Base-by-base conservation (phyloP, 768 basidiomycete genomes). In the Leccinum aurantiacum region DNA sequence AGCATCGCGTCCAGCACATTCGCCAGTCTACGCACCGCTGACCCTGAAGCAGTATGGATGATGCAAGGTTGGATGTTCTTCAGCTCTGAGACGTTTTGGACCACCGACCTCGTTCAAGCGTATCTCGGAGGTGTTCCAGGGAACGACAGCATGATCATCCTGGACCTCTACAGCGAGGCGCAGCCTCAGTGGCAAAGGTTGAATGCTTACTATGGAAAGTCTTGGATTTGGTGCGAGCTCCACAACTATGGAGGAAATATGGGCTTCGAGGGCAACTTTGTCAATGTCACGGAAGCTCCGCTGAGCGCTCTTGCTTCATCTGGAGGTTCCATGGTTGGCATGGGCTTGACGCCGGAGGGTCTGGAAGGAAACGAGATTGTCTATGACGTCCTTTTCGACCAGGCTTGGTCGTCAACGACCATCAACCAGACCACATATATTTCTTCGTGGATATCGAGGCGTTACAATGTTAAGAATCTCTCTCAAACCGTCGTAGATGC, bases 11-110 rank as follows among this genome's bases (percentile, higher is more conserved):
- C 70, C n/a, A 67, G 56, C 56, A 78, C 76, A 13, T 73, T 76
- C 47, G 67, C 73, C 4, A 74, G 75, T 58, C 64, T 79, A 29
- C 75, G 72, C 3, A 74, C 71, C 3, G 75, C 75, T 10, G 78
- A 79, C 48, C 73, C 78, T 3, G 68, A 77, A 38, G 77, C 78
- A 7, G 53, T 74, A 11, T 78, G 77, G 78, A 67, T 79, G 58
- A 74, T 78, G 73, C 78, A 79, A 41, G 78, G 76, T 17, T 79
- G 78, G 78, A 63, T 79, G 54, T 78, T 79, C 67, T 77, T 73
- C 60, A 68, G 67, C 48, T 67, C 65, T 49, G 65, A 68, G 27
- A 38, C 69, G 1, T 79, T 78, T 65, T 79, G 78, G 78, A 78
- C 75, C 19, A 51, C 71, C 35, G 78, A 78, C 2, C 76, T 73